Percentiles rank a stretch among this genome's conserved stretches.
Conservation (phyloP, 106 monocot species). For the Dendrobium catenatum region DNA sequence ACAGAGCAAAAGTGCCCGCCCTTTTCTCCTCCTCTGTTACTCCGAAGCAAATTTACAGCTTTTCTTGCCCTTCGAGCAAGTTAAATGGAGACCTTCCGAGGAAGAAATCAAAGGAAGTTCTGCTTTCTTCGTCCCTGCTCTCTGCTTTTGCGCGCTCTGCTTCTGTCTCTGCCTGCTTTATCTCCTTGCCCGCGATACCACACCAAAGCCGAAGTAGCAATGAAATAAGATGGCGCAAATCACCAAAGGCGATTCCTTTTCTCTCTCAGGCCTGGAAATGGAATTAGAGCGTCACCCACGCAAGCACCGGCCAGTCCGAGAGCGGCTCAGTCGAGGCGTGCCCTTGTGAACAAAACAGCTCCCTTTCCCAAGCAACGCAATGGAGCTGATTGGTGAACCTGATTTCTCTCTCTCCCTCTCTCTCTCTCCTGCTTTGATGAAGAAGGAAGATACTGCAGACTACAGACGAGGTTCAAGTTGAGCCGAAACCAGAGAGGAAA, state of each 20-base stretch:
- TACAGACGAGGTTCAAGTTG: not conserved
- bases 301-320: conserved; percentile 1
- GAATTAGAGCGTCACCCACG: conserved; percentile 4
- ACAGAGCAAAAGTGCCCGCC: not conserved
- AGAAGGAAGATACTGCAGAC: not conserved
- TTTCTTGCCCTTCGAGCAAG: not conserved
- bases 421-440: not conserved
- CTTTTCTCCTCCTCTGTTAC: not conserved
- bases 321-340: conserved; percentile 8
- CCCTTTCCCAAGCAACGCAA: conserved; percentile 4
- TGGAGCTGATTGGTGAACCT: not conserved
- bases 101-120: not conserved
- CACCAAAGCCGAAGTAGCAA: not conserved
- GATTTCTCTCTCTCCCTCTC: not conserved
- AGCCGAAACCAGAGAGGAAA: not conserved
- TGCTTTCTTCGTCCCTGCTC: not conserved
- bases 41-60: not conserved
- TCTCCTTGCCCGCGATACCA: not conserved
- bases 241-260: not conserved
- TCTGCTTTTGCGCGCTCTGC: not conserved
- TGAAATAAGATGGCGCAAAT: not conserved
- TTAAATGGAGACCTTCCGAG: not conserved
- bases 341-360: not conserved
- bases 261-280: not conserved
- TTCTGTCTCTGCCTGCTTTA: conserved; percentile 1